Conservation (phyloP, 495 filamentous ascomycete genomes). For the Penicillium desertorum region DNA sequence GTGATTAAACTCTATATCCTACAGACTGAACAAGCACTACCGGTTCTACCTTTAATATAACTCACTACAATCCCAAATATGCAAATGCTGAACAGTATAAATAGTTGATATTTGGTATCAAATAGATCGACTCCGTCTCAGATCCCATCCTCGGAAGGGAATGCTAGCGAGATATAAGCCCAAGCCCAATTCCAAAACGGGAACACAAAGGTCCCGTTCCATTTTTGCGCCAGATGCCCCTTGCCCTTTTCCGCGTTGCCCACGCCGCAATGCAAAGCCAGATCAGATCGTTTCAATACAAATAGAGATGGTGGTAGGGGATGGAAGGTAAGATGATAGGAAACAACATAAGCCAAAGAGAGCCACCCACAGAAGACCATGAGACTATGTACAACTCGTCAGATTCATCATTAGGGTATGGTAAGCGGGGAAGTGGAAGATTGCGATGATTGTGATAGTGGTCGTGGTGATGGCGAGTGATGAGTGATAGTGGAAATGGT, state of each 20-base stretch:
- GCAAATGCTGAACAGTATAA: neutral
- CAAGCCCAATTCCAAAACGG: constrained; percentile 4
- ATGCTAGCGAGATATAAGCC: neutral
- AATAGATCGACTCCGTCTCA: neutral
- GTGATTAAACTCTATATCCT: neutral
- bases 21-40: neutral
- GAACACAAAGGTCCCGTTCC: neutral
- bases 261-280: constrained; percentile 8
- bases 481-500: neutral
- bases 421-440: neutral
- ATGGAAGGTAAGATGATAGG: neutral
- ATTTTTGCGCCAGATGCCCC: constrained; percentile 2
- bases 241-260: neutral
- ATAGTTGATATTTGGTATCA: neutral
- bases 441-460: neutral
- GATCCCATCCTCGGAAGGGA: neutral
- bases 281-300: constrained; percentile 1
- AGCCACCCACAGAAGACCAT: neutral
- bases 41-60: neutral
- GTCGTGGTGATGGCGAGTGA: neutral
- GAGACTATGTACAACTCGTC: constrained; percentile 11
- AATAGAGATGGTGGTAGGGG: neutral
- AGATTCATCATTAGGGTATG: constrained; percentile 4
- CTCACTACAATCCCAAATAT: neutral
- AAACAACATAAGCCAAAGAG: neutral